Evolutionary conservation across 164 flowering plant species (phyloP).

Genomic region (Sedum album): DNA sequence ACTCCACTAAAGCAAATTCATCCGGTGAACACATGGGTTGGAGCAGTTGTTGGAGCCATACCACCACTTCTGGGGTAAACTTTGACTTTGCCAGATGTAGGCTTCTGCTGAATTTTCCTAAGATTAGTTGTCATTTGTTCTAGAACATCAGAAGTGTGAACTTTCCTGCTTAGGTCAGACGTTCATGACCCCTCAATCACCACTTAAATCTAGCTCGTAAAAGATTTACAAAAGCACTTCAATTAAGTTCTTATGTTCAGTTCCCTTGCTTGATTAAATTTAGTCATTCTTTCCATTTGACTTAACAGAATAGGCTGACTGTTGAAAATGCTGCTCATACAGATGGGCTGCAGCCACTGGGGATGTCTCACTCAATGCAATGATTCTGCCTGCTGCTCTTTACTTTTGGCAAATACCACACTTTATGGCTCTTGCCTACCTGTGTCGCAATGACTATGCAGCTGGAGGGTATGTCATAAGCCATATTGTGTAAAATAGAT

Average conservation of each 20-base stretch:
- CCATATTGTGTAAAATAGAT: background rate
- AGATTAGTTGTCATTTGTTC: background rate
- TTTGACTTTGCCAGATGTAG: background rate
- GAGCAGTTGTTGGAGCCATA: constrained; percentile 96
- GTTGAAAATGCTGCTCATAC: constrained; percentile 14
- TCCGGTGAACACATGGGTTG: constrained; percentile 96
- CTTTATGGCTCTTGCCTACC: constrained; percentile 95
- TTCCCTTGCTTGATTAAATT: background rate
- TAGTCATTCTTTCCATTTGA: background rate
- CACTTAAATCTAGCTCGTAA: too few species aligned
- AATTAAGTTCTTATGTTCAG: too few species aligned
- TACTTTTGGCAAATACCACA: constrained; percentile 99
- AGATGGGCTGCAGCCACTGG: constrained; percentile 97
- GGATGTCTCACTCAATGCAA: constrained; percentile 52
- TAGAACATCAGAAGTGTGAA: background rate
- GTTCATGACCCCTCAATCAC: background rate
- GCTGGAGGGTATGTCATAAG: background rate
- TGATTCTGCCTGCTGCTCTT: constrained; percentile 93
- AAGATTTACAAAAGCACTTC: too few species aligned
- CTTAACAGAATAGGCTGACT: background rate
- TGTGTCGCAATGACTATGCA: constrained; percentile 29
- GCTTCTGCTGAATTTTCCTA: too few species aligned
- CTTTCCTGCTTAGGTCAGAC: background rate
- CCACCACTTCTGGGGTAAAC: constrained; percentile 91
- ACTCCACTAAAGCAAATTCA: constrained; percentile 95